Percentiles rank a stretch among this genome's conserved stretches.
phyloP scores from a whole-genome alignment of 805 yeast genomes.

The Isabelozyma rhagii region DNA sequence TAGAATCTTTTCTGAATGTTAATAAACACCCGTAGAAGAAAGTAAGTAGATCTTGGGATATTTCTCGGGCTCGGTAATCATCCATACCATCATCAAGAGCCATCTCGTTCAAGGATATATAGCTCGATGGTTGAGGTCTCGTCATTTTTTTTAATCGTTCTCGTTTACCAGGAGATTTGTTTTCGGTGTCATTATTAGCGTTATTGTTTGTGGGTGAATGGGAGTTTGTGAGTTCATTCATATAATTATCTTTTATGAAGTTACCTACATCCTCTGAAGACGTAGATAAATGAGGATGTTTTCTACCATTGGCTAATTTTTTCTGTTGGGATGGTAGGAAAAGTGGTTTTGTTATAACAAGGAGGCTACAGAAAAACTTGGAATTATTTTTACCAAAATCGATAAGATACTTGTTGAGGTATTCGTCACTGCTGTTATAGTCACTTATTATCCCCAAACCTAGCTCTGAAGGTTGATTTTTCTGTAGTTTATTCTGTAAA shows the following conservation, averaged over 20 bases:
- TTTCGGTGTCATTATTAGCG: not conserved
- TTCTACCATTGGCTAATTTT: slow-evolving; percentile 15
- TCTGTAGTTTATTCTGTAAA: slow-evolving; percentile 18
- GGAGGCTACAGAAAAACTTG: slow-evolving; percentile 15
- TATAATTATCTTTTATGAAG: slow-evolving; percentile 17
- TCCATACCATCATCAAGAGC: slow-evolving; percentile 11
- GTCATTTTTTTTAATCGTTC: not conserved
- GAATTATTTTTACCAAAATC: slow-evolving; percentile 16
- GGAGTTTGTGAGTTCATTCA: slow-evolving; percentile 1
- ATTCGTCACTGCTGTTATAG: slow-evolving; percentile 7
- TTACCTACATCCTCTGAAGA: slow-evolving; percentile 27
- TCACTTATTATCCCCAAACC: slow-evolving; percentile 18
- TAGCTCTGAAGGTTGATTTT: slow-evolving; percentile 9
- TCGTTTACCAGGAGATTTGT: not conserved
- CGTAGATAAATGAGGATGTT: slow-evolving; percentile 19
- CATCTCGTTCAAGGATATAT: slow-evolving; percentile 6
- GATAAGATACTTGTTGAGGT: slow-evolving; percentile 10
- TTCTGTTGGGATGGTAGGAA: slow-evolving; percentile 22
- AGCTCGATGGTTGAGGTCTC: slow-evolving; percentile 7
- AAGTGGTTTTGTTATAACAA: slow-evolving; percentile 19
- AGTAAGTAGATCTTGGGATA: slow-evolving; percentile 23
- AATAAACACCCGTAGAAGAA: slow-evolving; percentile 22
- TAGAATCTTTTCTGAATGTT: slow-evolving; percentile 18
- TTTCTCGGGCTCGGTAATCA: slow-evolving; percentile 24
- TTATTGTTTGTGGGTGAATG: not conserved